phyloP scores from a whole-genome alignment of 768 basidiomycete species.

The Podaxis carcinomalis region DNA sequence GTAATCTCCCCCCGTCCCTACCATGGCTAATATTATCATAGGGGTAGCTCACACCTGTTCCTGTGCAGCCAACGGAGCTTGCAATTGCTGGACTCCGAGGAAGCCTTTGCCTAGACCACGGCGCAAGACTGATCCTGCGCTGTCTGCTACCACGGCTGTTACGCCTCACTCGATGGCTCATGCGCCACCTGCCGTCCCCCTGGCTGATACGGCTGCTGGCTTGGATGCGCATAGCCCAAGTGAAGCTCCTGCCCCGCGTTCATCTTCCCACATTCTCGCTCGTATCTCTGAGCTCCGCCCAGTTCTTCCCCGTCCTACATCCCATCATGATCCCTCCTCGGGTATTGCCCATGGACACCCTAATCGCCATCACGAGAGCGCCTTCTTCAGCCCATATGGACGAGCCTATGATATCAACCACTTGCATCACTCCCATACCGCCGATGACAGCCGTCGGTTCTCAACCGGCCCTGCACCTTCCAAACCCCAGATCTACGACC shows the following conservation, averaged over 20 bases:
- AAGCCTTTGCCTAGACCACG: slow-evolving; percentile 33
- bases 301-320: slow-evolving; percentile 58
- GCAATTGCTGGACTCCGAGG: slow-evolving; percentile 56
- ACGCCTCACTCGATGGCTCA: not conserved
- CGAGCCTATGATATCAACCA: slow-evolving; percentile 52
- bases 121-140: slow-evolving; percentile 16
- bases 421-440: slow-evolving; percentile 25
- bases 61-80: slow-evolving; percentile 50
- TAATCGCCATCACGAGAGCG: slow-evolving; percentile 46
- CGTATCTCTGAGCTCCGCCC: slow-evolving; percentile 66
- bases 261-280: slow-evolving; percentile 48
- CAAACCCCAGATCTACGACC: slow-evolving; percentile 19
- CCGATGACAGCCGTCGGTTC: slow-evolving; percentile 16
- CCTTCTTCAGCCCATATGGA: slow-evolving; percentile 60
- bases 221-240: slow-evolving; percentile 3
- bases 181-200: slow-evolving; percentile 10
- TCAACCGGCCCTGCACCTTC: slow-evolving; percentile 19
- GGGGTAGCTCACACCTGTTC: slow-evolving; percentile 35
- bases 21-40: slow-evolving; percentile 43
- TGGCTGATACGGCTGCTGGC: slow-evolving; percentile 9
- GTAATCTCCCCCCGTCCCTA: slow-evolving; percentile 32
- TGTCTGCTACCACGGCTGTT: slow-evolving; percentile 1
- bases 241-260: slow-evolving; percentile 14
- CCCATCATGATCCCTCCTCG: slow-evolving; percentile 44
- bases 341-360: slow-evolving; percentile 36